A percentile compares a stretch with the other conserved stretches of the same genome.
Conservation (phyloP, 2,329 filamentous ascomycete genomes). For the Daldinia sp. region DNA sequence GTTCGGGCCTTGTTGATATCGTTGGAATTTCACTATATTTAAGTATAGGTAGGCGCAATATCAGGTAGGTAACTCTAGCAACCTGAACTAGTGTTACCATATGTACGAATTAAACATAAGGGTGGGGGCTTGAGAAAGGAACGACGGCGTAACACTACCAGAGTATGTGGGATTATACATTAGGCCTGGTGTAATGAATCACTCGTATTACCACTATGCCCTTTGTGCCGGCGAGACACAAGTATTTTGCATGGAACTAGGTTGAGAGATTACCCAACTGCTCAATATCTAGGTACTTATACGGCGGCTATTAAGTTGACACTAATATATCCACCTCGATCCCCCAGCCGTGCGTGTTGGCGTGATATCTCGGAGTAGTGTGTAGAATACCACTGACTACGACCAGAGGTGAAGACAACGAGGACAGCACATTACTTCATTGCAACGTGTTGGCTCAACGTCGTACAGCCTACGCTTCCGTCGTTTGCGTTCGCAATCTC, state of each 20-base stretch:
- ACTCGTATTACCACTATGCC: too few relatives aligned
- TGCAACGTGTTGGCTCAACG: not conserved
- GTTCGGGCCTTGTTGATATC: too few relatives aligned
- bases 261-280: not conserved
- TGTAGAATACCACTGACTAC: too few relatives aligned
- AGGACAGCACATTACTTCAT: not conserved
- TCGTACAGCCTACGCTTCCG: constrained; percentile 9
- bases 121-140: not conserved
- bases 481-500: constrained; percentile 3
- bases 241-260: not conserved
- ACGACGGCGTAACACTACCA: not conserved
- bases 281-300: not conserved
- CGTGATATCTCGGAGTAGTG: not conserved
- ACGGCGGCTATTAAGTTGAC: too few relatives aligned
- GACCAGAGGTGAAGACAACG: not conserved
- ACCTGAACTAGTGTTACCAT: too few relatives aligned
- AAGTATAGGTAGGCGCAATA: too few relatives aligned
- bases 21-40: too few relatives aligned
- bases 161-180: not conserved
- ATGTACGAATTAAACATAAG: too few relatives aligned
- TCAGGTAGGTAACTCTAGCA: too few relatives aligned
- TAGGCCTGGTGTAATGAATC: not conserved
- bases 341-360: not conserved
- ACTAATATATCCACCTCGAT: not conserved
- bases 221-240: too few relatives aligned